These are phyloP conservation scores for Cystobasidium onofrii DNA, from an alignment of 768 basidiomycete species.

Conservation along the genomic window DNA sequence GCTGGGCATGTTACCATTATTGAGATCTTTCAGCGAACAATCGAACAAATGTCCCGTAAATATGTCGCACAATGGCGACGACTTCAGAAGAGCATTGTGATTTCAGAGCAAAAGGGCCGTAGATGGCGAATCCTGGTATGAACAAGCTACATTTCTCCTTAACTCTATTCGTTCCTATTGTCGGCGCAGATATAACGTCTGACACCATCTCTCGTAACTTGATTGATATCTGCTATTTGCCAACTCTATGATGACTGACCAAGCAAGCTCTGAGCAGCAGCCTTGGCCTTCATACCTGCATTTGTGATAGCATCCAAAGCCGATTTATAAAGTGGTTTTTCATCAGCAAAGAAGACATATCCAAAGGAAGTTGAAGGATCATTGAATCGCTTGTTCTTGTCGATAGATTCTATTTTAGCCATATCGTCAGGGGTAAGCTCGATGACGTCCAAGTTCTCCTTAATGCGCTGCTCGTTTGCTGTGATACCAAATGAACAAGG, in stretches of 20 bases:
- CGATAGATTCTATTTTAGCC: slow-evolving; percentile 31
- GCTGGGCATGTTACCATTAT: too few relatives aligned
- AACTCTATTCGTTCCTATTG: too few relatives aligned
- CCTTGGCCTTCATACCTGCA: slow-evolving; percentile 15
- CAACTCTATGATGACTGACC: background rate
- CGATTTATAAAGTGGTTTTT: slow-evolving; percentile 11
- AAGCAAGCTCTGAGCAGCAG: background rate
- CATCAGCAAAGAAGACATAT: slow-evolving; percentile 27
- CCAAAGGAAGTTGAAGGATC: slow-evolving; percentile 27
- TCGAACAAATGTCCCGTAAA: too few relatives aligned
- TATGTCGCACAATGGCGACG: too few relatives aligned
- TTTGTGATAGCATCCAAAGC: slow-evolving; percentile 30
- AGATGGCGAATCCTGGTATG: too few relatives aligned
- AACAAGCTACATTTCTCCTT: background rate
- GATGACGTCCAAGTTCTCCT: slow-evolving; percentile 31
- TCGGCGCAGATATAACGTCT: too few relatives aligned
- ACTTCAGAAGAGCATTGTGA: too few relatives aligned
- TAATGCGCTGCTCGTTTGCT: slow-evolving; percentile 21
- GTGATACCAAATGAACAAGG: background rate
- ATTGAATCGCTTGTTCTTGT: slow-evolving; percentile 33
- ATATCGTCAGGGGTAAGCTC: slow-evolving; percentile 29
- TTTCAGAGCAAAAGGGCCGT: too few relatives aligned
- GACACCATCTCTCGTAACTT: background rate
- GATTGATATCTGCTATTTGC: background rate
- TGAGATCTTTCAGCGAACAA: too few relatives aligned